A percentile compares a stretch with the other conserved stretches of the same genome.
Evolutionary conservation across 768 basidiomycete genomes (phyloP).

Genomic region (Suillus brevipes): DNA sequence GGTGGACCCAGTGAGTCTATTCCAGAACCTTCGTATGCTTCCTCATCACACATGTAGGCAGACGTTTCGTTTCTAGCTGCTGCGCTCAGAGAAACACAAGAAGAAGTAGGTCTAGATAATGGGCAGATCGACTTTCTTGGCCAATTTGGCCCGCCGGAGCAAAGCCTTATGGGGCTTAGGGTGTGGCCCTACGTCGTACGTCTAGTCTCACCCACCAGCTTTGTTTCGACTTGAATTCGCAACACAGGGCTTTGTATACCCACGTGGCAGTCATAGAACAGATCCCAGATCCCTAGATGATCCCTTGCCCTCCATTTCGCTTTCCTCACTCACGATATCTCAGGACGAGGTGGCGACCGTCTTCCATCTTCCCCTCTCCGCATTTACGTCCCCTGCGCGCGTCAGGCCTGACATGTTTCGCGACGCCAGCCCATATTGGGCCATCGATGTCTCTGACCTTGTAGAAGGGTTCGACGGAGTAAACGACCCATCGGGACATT

Average conservation of each 20-base stretch:
- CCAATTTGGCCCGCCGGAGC: conserved; percentile 59
- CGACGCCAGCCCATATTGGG: background rate
- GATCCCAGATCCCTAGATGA: background rate
- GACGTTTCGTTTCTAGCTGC: background rate
- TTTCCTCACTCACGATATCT: background rate
- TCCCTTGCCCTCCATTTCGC: background rate
- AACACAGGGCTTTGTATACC: background rate
- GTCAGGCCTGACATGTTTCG: background rate
- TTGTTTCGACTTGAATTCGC: background rate
- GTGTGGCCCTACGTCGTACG: background rate
- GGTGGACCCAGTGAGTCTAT: conserved; percentile 50
- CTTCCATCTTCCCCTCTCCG: background rate
- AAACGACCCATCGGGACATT: background rate
- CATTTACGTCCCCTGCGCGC: background rate
- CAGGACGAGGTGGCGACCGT: background rate
- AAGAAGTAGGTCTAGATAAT: background rate
- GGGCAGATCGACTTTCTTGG: conserved; percentile 63
- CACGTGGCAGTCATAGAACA: background rate
- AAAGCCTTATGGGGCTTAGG: conserved; percentile 10
- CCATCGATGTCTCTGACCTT: background rate
- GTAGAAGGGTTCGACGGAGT: background rate
- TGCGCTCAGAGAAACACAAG: background rate
- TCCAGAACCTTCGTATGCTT: background rate
- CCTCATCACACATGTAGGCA: background rate
- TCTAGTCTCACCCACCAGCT: background rate